A percentile compares a stretch with the other conserved stretches of the same genome.
phyloP scores from a whole-genome alignment of 441 rosid genomes.

The Codiaeum variegatum region DNA sequence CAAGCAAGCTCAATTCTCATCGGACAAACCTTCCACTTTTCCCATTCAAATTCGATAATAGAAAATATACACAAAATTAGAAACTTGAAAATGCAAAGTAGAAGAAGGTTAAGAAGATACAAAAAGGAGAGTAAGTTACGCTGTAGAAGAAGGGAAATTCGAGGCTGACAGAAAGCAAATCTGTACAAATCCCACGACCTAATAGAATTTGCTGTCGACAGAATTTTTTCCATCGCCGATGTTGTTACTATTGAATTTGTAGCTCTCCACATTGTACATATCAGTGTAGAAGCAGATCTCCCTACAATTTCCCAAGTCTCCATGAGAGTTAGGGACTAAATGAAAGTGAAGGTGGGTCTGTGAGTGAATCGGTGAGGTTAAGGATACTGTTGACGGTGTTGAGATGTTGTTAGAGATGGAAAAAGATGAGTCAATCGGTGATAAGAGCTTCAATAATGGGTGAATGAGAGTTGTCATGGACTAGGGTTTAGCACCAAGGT shows the following conservation, averaged over 20 bases:
- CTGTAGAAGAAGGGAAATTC: constrained; percentile 8
- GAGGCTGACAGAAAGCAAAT: constrained; percentile 17
- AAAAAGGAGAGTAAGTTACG: constrained; percentile 12
- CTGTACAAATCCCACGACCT: constrained; percentile 11
- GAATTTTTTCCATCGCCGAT: constrained; percentile 17
- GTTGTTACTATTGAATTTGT: neutral
- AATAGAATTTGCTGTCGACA: constrained; percentile 3
- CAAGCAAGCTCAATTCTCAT: constrained; percentile 56
- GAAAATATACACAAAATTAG: neutral
- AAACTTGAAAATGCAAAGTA: neutral
- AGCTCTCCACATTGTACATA: constrained; percentile 25
- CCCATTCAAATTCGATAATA: neutral
- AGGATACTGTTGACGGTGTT: no score
- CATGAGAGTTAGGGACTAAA: no score
- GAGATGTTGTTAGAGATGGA: no score
- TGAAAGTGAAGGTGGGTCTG: no score
- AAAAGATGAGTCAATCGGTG: no score
- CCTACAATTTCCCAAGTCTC: constrained; percentile 38
- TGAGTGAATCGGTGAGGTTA: no score
- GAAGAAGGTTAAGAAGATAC: constrained; percentile 2
- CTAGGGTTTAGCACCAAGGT: no score
- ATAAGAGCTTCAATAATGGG: no score
- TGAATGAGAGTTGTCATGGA: no score
- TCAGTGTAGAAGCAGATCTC: constrained; percentile 35
- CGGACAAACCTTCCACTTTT: constrained; percentile 36